phyloP scores from a whole-genome alignment of 176 grass and related monocot species.

The Rhipidocladum racemiflorum region DNA sequence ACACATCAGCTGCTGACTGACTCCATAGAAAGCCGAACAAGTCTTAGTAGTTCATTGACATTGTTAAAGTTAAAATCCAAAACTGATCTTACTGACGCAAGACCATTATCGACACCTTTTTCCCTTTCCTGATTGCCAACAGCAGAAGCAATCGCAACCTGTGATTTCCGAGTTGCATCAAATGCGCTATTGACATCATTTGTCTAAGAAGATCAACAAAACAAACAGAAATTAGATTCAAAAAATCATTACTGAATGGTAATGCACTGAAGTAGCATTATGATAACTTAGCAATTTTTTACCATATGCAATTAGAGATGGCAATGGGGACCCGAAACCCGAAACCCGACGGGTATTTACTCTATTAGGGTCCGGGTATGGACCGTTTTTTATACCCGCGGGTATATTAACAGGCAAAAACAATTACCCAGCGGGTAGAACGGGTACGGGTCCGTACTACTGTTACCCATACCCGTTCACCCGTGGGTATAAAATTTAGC shows the following conservation, averaged over 20 bases:
- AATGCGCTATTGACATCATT: conserved; percentile 82
- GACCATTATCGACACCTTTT: conserved; percentile 32
- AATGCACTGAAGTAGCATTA: conserved; percentile 11
- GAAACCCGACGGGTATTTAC: too few species aligned
- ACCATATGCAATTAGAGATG: conserved; percentile 22
- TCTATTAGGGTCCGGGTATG: too few species aligned
- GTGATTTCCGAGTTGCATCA: conserved; percentile 75
- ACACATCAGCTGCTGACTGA: conserved; percentile 43
- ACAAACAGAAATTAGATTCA: conserved; percentile 27
- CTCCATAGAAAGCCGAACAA: conserved; percentile 71
- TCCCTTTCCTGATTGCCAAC: conserved; percentile 25
- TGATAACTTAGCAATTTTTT: neutral
- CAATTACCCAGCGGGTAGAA: too few species aligned
- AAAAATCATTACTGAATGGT: conserved; percentile 1
- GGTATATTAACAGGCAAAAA: too few species aligned
- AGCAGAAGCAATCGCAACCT: conserved; percentile 52
- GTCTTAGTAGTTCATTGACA: conserved; percentile 61
- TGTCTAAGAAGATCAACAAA: conserved; percentile 42
- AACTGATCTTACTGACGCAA: conserved; percentile 64
- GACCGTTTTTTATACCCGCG: too few species aligned
- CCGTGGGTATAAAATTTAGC: too few species aligned
- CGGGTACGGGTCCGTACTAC: too few species aligned
- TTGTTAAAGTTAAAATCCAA: conserved; percentile 83
- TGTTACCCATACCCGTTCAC: too few species aligned
- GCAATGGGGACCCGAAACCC: too few species aligned